A percentile compares a stretch with the other conserved stretches of the same genome.
phyloP scores from a whole-genome alignment of 192 early-diverging fungal genomes.

The Coemansia umbellata region DNA sequence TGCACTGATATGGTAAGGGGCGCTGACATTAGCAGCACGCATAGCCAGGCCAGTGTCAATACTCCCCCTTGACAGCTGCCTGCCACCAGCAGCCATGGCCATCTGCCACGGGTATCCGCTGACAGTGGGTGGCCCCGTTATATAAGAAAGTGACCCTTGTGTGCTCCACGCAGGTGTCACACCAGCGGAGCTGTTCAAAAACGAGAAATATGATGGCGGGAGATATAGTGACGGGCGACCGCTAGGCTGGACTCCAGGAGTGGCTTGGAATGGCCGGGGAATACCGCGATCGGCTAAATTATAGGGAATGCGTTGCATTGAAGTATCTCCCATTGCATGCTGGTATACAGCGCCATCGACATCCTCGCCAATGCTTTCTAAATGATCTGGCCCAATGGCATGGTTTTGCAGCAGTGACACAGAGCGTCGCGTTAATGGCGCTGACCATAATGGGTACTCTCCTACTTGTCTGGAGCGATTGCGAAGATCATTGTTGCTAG shows the following conservation, averaged over 20 bases:
- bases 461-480: conserved; percentile 19
- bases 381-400: conserved; percentile 11
- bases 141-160: conserved; percentile 30
- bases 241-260: background rate
- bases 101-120: conserved; percentile 14
- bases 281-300: background rate
- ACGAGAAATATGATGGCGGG: conserved; percentile 23
- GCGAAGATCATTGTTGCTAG: conserved; percentile 16
- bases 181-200: conserved; percentile 6
- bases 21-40: background rate
- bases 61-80: conserved; percentile 29
- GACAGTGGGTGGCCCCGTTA: conserved; percentile 3
- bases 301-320: background rate
- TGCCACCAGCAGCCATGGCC: background rate
- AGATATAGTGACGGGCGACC: conserved; percentile 26
- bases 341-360: conserved; percentile 4
- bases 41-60: conserved; percentile 19
- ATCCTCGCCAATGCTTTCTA: conserved; percentile 47
- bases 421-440: conserved; percentile 35
- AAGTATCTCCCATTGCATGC: background rate
- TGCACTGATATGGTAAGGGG: background rate
- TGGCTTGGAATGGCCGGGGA: background rate
- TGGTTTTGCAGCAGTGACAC: conserved; percentile 36
- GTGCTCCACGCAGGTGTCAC: conserved; percentile 21
- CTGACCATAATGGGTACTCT: conserved; percentile 26